Conservation (phyloP, 257 asterid genomes). For the Euphrasia confusa region DNA sequence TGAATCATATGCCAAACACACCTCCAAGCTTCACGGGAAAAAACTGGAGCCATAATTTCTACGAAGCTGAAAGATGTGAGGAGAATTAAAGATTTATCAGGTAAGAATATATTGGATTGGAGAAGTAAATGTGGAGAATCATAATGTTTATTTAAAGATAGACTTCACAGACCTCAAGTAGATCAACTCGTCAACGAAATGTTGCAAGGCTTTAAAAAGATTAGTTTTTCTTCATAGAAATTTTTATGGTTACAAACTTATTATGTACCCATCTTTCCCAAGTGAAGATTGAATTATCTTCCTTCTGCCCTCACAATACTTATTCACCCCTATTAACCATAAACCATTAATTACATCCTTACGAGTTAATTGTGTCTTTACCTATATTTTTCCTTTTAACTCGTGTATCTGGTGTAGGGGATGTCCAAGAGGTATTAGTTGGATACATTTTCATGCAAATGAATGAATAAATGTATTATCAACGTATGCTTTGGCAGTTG, state of each 20-base stretch:
- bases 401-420: not conserved
- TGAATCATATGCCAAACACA: constrained; percentile 99
- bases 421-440: constrained; percentile 1
- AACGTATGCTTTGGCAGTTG: not conserved
- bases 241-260: not conserved
- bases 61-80: constrained; percentile 60
- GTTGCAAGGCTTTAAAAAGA: constrained; percentile 28
- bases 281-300: constrained; percentile 2
- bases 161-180: constrained; percentile 98
- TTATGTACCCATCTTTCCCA: not conserved
- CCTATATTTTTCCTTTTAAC: not conserved
- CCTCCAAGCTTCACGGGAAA: constrained; percentile 97
- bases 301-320: constrained; percentile 1
- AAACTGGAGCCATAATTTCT: constrained; percentile 99
- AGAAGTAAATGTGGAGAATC: not conserved
- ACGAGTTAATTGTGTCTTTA: not conserved
- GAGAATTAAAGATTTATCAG: constrained; percentile 9
- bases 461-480: constrained; percentile 11
- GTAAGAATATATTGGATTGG: not conserved
- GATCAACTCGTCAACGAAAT: constrained; percentile 24
- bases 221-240: constrained; percentile 15
- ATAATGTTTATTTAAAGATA: constrained; percentile 9
- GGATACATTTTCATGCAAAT: not conserved
- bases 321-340: not conserved
- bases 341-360: not conserved